These are phyloP conservation scores for Irpex sp. DNA, from an alignment of 1,284 basidiomycete genomes.

Conservation along the genomic window DNA sequence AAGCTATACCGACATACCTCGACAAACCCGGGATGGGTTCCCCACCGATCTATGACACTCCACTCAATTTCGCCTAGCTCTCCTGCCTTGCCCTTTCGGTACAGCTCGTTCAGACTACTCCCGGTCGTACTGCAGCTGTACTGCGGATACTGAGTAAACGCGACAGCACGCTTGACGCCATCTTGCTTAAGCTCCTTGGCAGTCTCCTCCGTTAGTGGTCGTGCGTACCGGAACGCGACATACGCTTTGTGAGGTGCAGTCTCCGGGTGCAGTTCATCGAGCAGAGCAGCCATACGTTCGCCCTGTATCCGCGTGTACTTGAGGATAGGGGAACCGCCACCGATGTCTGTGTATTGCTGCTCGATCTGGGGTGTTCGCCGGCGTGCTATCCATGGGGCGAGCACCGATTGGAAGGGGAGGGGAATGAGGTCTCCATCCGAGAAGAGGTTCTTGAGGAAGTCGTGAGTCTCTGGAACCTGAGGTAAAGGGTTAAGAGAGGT, in stretches of 20 bases:
- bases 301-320: conserved; percentile 90
- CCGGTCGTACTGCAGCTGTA: conserved; percentile 99
- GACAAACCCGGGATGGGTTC: conserved; percentile 89
- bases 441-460: conserved; percentile 93
- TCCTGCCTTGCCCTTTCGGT: conserved; percentile 55
- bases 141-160: conserved; percentile 99
- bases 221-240: conserved; percentile 91
- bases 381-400: conserved; percentile 88
- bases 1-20: conserved; percentile 58
- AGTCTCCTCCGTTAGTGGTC: conserved; percentile 84
- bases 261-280: conserved; percentile 90
- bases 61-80: conserved; percentile 74
- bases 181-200: conserved; percentile 86
- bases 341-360: conserved; percentile 92
- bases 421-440: conserved; percentile 96
- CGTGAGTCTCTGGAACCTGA: conserved; percentile 81
- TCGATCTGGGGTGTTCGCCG: conserved; percentile 95
- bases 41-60: conserved; percentile 99
- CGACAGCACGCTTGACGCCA: conserved; percentile 90
- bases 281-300: conserved; percentile 82
- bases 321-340: conserved; percentile 97
- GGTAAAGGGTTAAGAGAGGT: background rate
- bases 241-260: conserved; percentile 97
- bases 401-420: conserved; percentile 84
- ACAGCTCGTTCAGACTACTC: conserved; percentile 94